Evolutionary conservation across 1,284 basidiomycete species (phyloP), one percentile per base, ranked within the genome.

Genomic region (Ustilago xerochloae): DNA sequence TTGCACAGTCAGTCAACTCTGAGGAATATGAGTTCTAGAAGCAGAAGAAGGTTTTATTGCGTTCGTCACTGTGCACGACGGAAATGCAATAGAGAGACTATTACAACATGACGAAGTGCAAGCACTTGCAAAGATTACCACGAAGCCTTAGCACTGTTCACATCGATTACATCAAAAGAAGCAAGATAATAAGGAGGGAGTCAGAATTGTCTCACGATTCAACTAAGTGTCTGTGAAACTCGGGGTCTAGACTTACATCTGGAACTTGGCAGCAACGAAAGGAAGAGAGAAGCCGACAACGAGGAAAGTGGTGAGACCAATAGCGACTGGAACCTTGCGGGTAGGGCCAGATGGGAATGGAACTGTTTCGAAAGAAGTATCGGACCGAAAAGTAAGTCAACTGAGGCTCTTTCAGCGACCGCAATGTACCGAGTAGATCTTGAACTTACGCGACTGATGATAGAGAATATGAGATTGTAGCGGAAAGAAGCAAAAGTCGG

Each of bases 311-410:
- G 63, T 55, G 24, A 82, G 30, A 50, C 81, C 57, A 59, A 82
- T 33, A 46, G 79, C 79, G 35, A 81, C 57, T 28, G 70, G 63
- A 13, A 70, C 63, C 78, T 81, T 80, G 80, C 79, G 65, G 30
- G 78, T 80, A 51, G 70, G 74, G 30, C 81, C 81, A 18, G 75
- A 60, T 26, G 58, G 57, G 81, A 84, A 84, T 41, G 82, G 82
- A 18, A 84, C 80, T 81, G 73, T 33, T 32, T 36, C 16, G n/a
- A 46, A 29, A 29, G 18, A 41, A 20, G 38, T n/a, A 39, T 15
- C 16, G 16, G 32, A 24, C 20, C 20, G 6, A 7, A 22, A 18
- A 63, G 54, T 29, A 35, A 22, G 43, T 29, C 47, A 33, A 10
- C 13, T 49, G 15, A 20, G 13, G 24, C n/a, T 24, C 13, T 16